These are phyloP conservation scores for Ammopiptanthus mongolicus DNA, from an alignment of 306 rosid species.

Conservation along the genomic window DNA sequence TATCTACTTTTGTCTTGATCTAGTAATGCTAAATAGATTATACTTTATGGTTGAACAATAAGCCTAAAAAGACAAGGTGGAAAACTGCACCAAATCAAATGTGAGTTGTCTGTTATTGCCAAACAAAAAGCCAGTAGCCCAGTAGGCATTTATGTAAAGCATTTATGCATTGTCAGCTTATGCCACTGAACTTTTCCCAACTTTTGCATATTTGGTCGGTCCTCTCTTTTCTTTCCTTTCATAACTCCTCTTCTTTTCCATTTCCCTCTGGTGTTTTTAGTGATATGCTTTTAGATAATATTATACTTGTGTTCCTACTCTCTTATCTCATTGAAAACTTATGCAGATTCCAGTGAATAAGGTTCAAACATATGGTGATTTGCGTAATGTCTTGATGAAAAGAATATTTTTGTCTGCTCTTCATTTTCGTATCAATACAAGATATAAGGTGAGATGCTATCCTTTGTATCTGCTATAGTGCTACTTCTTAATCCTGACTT, in stretches of 20 bases:
- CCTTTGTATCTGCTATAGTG: background rate
- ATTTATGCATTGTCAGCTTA: background rate
- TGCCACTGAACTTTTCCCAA: background rate
- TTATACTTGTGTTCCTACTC: background rate
- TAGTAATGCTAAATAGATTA: background rate
- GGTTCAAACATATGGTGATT: constrained; percentile 79
- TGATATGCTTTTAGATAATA: background rate
- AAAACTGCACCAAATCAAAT: background rate
- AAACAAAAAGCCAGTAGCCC: background rate
- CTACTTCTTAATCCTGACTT: background rate
- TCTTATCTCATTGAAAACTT: constrained; percentile 6
- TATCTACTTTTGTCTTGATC: background rate
- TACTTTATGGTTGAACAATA: background rate
- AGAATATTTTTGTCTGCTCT: constrained; percentile 95
- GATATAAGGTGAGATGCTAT: constrained; percentile 79
- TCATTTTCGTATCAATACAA: constrained; percentile 95
- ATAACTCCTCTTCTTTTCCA: background rate
- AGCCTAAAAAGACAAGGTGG: background rate
- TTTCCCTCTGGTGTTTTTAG: background rate
- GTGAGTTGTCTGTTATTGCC: background rate
- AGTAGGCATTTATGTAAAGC: background rate
- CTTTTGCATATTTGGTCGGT: background rate
- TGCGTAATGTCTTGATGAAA: constrained; percentile 95
- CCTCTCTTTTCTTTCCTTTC: constrained; percentile 8
- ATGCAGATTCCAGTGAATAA: constrained; percentile 92